Percentiles rank a stretch among this genome's conserved stretches.
Evolutionary conservation across 306 rosid genomes (phyloP).

Genomic region (Phaseolus lunatus): DNA sequence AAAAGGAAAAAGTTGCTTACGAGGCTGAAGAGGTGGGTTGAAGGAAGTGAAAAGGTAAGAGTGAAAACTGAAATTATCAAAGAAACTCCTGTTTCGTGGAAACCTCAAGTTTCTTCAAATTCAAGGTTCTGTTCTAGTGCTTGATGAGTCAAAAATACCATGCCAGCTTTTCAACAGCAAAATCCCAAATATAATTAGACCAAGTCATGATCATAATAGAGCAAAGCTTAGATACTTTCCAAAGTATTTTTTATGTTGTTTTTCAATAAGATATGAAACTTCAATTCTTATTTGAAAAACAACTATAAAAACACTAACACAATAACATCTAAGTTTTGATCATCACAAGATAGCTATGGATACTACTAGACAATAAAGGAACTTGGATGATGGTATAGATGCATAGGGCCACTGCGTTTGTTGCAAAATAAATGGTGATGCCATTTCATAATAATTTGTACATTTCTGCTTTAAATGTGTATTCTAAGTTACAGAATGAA

Average conservation of each 20-base stretch:
- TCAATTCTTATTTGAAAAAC: not conserved
- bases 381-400: conserved; percentile 12
- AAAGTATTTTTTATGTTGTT: not conserved
- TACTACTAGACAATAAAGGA: conserved; percentile 31
- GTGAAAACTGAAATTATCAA: conserved; percentile 48
- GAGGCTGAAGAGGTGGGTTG: conserved; percentile 64
- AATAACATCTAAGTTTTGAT: not conserved
- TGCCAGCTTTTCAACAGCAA: not conserved
- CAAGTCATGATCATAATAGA: not conserved
- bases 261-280: not conserved
- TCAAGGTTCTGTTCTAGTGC: conserved; percentile 65
- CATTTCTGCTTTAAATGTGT: not conserved
- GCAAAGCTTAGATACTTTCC: not conserved
- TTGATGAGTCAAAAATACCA: conserved; percentile 44
- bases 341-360: not conserved
- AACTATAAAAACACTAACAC: not conserved
- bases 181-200: conserved; percentile 23
- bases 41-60: conserved; percentile 61
- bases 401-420: conserved; percentile 1
- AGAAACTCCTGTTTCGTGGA: conserved; percentile 40
- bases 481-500: not conserved
- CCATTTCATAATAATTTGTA: conserved; percentile 4
- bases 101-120: conserved; percentile 44
- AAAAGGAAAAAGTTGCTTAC: conserved; percentile 58
- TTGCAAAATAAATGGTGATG: conserved; percentile 18